Evolutionary conservation across 495 filamentous ascomycete genomes (phyloP).

Genomic region (Podospora tetraspora): DNA sequence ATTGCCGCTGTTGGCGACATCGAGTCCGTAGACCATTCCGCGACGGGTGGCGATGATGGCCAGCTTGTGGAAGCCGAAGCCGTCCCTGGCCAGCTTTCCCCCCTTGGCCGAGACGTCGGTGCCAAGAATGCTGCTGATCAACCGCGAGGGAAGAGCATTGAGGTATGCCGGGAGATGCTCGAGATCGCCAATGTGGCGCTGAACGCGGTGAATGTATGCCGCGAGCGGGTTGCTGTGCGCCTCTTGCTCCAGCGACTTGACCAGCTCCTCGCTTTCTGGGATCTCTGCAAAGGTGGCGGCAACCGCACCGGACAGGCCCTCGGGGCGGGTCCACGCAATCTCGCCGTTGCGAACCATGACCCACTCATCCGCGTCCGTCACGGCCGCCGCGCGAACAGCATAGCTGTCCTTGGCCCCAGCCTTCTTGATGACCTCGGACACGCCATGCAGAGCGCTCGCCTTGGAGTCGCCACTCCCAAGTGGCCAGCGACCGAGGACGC

Average conservation of each 20-base stretch:
- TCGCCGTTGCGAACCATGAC: slow-evolving; percentile 77
- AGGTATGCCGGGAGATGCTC: slow-evolving; percentile 72
- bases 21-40: slow-evolving; percentile 73
- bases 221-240: slow-evolving; percentile 69
- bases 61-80: slow-evolving; percentile 83
- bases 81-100: slow-evolving; percentile 59
- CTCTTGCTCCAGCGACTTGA: slow-evolving; percentile 75
- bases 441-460: slow-evolving; percentile 54
- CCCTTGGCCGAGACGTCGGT: slow-evolving; percentile 42
- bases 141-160: slow-evolving; percentile 55
- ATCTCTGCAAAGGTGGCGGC: slow-evolving; percentile 76
- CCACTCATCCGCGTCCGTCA: slow-evolving; percentile 71
- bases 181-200: slow-evolving; percentile 71
- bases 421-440: slow-evolving; percentile 75
- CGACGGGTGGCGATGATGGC: slow-evolving; percentile 73
- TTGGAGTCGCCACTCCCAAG: slow-evolving; percentile 39
- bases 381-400: slow-evolving; percentile 70
- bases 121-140: slow-evolving; percentile 64
- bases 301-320: slow-evolving; percentile 69
- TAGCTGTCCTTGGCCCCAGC: slow-evolving; percentile 50
- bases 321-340: slow-evolving; percentile 69
- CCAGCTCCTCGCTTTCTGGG: slow-evolving; percentile 64
- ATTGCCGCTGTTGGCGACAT: slow-evolving; percentile 66
- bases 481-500: slow-evolving; percentile 67
- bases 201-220: slow-evolving; percentile 84